A percentile compares a stretch with the other conserved stretches of the same genome.
These are phyloP conservation scores for Saururus chinensis DNA, from an alignment of 164 flowering plant species.

Conservation along the genomic window DNA sequence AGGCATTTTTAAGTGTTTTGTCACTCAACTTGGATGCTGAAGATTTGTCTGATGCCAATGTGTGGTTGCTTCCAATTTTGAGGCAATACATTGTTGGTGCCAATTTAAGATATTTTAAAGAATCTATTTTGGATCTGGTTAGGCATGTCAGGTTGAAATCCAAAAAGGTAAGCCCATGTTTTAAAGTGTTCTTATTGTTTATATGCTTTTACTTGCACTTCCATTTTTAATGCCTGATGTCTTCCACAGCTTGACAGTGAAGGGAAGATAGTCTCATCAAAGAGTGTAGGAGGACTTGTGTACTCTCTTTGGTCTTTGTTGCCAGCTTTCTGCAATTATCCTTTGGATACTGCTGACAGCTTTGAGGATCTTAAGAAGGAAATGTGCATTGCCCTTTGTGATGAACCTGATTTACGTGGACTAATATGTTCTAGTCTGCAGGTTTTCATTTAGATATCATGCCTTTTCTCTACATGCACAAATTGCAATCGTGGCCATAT, in stretches of 20 bases:
- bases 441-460: not conserved
- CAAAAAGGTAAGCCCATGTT: constrained; percentile 42
- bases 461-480: not conserved
- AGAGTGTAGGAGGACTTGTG: constrained; percentile 54
- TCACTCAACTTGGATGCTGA: constrained; percentile 74
- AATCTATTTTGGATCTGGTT: constrained; percentile 44
- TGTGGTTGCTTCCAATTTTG: constrained; percentile 87
- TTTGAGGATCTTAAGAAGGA: constrained; percentile 45
- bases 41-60: constrained; percentile 50
- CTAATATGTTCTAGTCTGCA: constrained; percentile 76
- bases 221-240: not conserved
- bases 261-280: constrained; percentile 53
- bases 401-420: constrained; percentile 61
- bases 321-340: constrained; percentile 94
- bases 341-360: constrained; percentile 70
- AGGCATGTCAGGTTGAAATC: constrained; percentile 41
- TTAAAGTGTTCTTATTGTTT: not conserved
- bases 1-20: constrained; percentile 49
- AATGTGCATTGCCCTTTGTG: constrained; percentile 43
- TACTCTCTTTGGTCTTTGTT: constrained; percentile 85
- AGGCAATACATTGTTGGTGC: constrained; percentile 83
- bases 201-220: not conserved
- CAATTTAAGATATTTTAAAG: constrained; percentile 49
- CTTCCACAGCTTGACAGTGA: constrained; percentile 58
- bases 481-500: not conserved